Evolutionary conservation across 2,329 filamentous ascomycete genomes (phyloP), one percentile per base, ranked within the genome.

Genomic region (Cladorrhinum sp.): DNA sequence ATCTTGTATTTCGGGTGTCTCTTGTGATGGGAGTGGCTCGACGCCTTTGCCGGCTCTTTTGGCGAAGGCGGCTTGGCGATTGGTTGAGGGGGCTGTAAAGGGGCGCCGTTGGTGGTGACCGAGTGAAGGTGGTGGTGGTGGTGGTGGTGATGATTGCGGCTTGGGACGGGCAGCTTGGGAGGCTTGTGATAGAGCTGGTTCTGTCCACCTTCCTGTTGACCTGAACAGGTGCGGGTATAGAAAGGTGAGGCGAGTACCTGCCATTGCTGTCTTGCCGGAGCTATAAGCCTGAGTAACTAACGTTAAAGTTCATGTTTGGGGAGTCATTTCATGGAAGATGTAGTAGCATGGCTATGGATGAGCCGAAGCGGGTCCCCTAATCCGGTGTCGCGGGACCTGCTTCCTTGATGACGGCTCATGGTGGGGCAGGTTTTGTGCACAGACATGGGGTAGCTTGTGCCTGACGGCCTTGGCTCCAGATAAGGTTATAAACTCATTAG

Each of bases 161-260:
- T 58, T 64, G 49, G 57, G 62, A 53, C 51, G 65, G 42, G 71
- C 54, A 68, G 64, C 66, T 14, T 58, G 59, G 7, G 53, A 52
- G 75, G 70, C 68, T 65, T 70, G 69, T n/a, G 80, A 73, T 14
- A 65, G 69, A 51, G 60, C 77, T 73, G 67, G 76, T 72, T 66
- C 77, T 74, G 23, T 73, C 28, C 65, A 76, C 46, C 73, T 77
- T 1, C 80, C 63, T 18, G 61, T 58, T 16, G 64, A 78, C 58
- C 86, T 84, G 73, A 88, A 83, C 58, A 90, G 74, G 66, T 86
- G 85, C 51, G 88, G 87, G 67, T 89, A 90, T 18, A 91, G 78
- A 69, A 90, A 90, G 16, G 84, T 83, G 62, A 91, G 77, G 69
- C 87, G 81, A 62, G 79, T 77, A 23, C 82, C 79, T 64, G 86